Evolutionary conservation across 176 grass and related monocot genomes (phyloP), one percentile per base, ranked within the genome.

Genomic region (Puccinellia tenuiflora): DNA sequence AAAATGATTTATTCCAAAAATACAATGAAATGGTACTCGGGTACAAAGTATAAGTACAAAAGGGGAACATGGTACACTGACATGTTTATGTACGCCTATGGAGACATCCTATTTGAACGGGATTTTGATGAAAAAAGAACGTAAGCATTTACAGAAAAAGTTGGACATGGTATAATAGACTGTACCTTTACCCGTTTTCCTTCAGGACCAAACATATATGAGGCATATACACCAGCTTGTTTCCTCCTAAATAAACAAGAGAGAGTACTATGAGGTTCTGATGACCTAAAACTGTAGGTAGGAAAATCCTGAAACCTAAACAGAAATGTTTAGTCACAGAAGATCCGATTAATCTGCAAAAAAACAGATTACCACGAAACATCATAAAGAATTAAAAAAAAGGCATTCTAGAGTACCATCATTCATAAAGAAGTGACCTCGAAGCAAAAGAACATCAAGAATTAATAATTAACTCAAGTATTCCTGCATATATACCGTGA

Each of bases 151-250:
- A 65, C 77, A 87, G 28, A 0, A 30, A 65, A 68, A 46, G 12
- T 33, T 57, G 35, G 5, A 83, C 18, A 73, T 46, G 46, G 38
- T 39, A 77, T 68, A 55, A 68, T 48, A 38, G 20, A 34, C 21
- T 66, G 15, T 75, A 98, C 96, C 96, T 95, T 98, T 81, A 98
- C 61, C 70, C 80, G 75, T 86, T 98, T 95, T 76, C 96, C 96
- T 86, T 90, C 78, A 61, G 96, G 82, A 30, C 92, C 96, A 91
- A 90, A 93, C 84, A 95, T 86, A 57, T 98, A 95, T 7, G 96
- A 98, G 22, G 92, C 17, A 85, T 95, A 98, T 56, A 98, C 96
- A 37, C 90, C 96, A 82, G 90, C 90, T 87, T 95, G 92, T 74
- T 91, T 91, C 82, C 96, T 86, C 86, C 96, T 98, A 65, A 81